Evolutionary conservation across 1,284 basidiomycete genomes (phyloP), one percentile per base, ranked within the genome.

Genomic region (Ustilago bromivora): DNA sequence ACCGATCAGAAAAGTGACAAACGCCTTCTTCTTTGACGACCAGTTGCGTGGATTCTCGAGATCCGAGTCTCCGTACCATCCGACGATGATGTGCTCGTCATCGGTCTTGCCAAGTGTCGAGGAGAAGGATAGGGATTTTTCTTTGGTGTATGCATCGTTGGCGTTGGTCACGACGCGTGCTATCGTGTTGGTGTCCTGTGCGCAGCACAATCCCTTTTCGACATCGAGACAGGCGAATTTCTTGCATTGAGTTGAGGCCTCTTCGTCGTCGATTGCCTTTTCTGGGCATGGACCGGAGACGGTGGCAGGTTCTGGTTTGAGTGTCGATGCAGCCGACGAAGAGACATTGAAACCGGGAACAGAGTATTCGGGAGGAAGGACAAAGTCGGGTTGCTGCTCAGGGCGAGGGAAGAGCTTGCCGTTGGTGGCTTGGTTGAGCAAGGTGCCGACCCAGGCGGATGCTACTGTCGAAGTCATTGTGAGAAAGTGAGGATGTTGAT

Each of bases 61-160:
- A 38, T 80, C 80, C 5, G 36, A 15, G 36, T 70, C 58, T 31
- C 79, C 82, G 31, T 85, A 74, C 85, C 86, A 87, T 10, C 81
- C 79, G 11, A 91, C 88, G 19, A 91, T 54, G 57, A 60, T 57
- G 54, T 62, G 58, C n/a, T 53, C 23, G 47, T 73, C 58, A 2
- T 28, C 40, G 59, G n/a, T 55, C 36, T 34, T 55, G 49, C 38
- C 32, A 3, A 12, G 11, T 7, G 58, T 23, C 7, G 56, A 46
- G 31, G 54, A 52, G 19, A 41, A n/a, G 17, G 43, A 19, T 17
- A 36, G 1, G 1, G 55, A 9, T 40, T 62, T 58, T 40, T 67
- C 57, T 10, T 7, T 19, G 15, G 32, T 9, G 2, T 10, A 9
- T 13, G 8, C 9, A 9, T 56, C 43, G 8, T 41, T 53, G 23